Percentiles rank a stretch among this genome's conserved stretches.
phyloP scores from a whole-genome alignment of 2,329 filamentous ascomycete species.

The Curvularia spicifera region DNA sequence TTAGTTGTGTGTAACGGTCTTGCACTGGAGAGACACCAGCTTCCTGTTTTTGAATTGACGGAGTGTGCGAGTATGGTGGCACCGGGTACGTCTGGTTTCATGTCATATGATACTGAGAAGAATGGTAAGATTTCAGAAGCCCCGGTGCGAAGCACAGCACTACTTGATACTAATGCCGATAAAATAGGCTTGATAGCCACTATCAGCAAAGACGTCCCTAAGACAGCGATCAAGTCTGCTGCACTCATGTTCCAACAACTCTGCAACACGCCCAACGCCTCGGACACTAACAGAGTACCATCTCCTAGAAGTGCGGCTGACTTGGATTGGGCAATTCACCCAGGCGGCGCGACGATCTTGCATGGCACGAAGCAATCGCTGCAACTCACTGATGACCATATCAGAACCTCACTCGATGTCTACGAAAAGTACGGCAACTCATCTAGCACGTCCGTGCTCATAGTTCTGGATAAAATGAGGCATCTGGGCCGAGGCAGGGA shows the following conservation, averaged over 20 bases:
- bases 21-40: constrained; percentile 49
- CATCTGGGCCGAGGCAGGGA: constrained; percentile 55
- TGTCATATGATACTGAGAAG: constrained; percentile 71
- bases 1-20: constrained; percentile 69
- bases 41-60: constrained; percentile 63
- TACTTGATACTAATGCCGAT: neutral
- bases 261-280: neutral
- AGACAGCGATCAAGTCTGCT: constrained; percentile 24
- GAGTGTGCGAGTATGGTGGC: constrained; percentile 70
- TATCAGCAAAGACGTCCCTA: constrained; percentile 34
- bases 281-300: constrained; percentile 41
- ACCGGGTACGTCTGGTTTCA: constrained; percentile 65
- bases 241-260: constrained; percentile 45
- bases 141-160: neutral
- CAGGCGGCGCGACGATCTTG: constrained; percentile 71
- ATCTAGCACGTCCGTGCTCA: constrained; percentile 70
- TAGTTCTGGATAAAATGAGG: constrained; percentile 68
- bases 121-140: constrained; percentile 54
- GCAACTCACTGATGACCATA: constrained; percentile 65
- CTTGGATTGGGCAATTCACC: constrained; percentile 77
- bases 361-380: constrained; percentile 67
- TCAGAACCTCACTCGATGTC: constrained; percentile 72
- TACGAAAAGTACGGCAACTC: constrained; percentile 74
- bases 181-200: constrained; percentile 28
- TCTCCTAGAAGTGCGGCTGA: constrained; percentile 54